Evolutionary conservation across 805 yeast genomes (phyloP).

Genomic region (Saccharomycopsis lassenensis): DNA sequence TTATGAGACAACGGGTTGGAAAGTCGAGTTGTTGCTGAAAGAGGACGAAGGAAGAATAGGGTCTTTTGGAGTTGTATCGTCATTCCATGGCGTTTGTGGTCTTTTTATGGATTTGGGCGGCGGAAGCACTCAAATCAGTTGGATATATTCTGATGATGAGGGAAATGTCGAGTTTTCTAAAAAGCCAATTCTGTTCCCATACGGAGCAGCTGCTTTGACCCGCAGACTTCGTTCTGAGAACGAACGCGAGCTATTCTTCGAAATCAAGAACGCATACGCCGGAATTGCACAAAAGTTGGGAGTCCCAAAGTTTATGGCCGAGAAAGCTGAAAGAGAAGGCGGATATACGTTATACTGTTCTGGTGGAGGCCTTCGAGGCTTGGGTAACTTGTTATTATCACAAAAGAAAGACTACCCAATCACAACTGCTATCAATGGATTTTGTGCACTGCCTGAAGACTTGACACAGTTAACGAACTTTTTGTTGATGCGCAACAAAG

Average conservation of each 20-base stretch:
- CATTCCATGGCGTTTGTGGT: conserved; percentile 56
- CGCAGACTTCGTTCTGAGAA: conserved; percentile 43
- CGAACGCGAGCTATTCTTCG: conserved; percentile 37
- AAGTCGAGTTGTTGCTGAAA: conserved; percentile 45
- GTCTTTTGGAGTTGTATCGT: conserved; percentile 65
- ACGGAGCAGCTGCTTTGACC: conserved; percentile 62
- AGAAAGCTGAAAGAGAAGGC: conserved; percentile 41
- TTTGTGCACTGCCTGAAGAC: conserved; percentile 43
- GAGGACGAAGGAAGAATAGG: conserved; percentile 60
- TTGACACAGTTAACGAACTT: conserved; percentile 42
- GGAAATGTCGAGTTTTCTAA: conserved; percentile 47
- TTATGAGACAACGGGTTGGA: conserved; percentile 53
- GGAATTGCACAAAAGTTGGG: conserved; percentile 40
- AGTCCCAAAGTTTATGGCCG: conserved; percentile 40
- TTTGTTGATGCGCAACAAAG: conserved; percentile 35
- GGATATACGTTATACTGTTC: conserved; percentile 57
- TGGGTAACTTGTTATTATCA: conserved; percentile 49
- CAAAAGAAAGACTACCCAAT: conserved; percentile 51
- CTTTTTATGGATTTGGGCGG: conserved; percentile 68
- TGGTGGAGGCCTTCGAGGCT: conserved; percentile 67
- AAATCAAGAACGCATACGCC: conserved; percentile 40
- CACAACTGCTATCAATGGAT: conserved; percentile 61
- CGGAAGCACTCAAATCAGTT: conserved; percentile 56
- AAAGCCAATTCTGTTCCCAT: conserved; percentile 55
- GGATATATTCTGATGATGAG: conserved; percentile 43